Base-by-base conservation (phyloP, 2,329 filamentous ascomycete genomes). In the Didymella arachidicola region DNA sequence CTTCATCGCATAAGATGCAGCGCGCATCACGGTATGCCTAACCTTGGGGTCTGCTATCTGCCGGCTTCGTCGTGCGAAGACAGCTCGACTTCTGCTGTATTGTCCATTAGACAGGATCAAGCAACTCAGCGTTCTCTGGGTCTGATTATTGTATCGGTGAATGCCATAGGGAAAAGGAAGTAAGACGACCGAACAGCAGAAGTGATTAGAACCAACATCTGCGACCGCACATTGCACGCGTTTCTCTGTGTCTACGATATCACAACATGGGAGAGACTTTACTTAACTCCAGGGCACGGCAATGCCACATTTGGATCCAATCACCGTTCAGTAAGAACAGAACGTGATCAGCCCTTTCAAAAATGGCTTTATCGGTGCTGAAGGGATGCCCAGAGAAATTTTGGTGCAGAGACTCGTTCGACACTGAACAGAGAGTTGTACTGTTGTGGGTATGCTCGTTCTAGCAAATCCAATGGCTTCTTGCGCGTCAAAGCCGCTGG, bases 271-370 rank as follows among this genome's bases (percentile, higher is more conserved):
- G 12, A 41, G 12, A 27, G 25, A 27, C 4, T 4, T n/a, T 43
- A 2, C 16, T 25, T 7, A 16, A 11, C 16, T 30, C n/a, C 43
- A 19, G n/a, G n/a, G 26, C 26, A 2, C 6, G 32, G 41, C 29
- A 14, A 11, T n/a, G 36, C 36, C 42, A 27, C 18, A 42, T 12
- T 25, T 18, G 3, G 47, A 32, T 14, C 41, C 26, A 32, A 12
- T 32, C 36, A 50, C 47, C 34, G 36, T 41, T 50, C 36, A 50
- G 32, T 25, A 18, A 26, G 30, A 36, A 14, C 27, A 46, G 29
- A 29, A 46, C n/a, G 16, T 10, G 18, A 22, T 25, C 18, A 32
- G 11, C 4, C 11, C 19, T n/a, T 7, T 29, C n/a, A 14, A 34
- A 6, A 10, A 38, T 25, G 3, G 19, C 45, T 19, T 36, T 8